These are phyloP conservation scores for Malus fusca DNA, from an alignment of 306 rosid genomes.

Conservation along the genomic window DNA sequence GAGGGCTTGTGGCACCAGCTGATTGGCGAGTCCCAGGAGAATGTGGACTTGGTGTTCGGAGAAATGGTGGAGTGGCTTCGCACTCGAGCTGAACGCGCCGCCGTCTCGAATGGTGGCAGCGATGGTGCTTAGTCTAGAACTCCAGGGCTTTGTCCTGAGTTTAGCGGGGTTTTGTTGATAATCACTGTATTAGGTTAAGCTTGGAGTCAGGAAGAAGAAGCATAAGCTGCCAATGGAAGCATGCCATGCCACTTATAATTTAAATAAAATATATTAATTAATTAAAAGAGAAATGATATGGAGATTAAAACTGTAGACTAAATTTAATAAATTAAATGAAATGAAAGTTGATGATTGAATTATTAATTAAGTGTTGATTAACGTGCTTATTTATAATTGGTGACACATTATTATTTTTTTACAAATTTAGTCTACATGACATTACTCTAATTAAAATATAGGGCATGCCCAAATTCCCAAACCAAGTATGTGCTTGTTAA, in stretches of 20 bases:
- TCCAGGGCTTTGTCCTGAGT: neutral
- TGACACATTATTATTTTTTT: too few species aligned
- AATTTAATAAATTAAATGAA: too few species aligned
- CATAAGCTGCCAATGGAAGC: slow-evolving; percentile 34
- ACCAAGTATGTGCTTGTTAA: too few species aligned
- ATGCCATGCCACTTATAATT: neutral
- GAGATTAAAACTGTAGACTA: too few species aligned
- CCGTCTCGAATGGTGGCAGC: neutral
- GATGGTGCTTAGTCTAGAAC: slow-evolving; percentile 19
- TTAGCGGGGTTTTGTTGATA: slow-evolving; percentile 15
- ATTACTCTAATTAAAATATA: too few species aligned
- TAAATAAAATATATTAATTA: too few species aligned
- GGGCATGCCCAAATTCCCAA: too few species aligned
- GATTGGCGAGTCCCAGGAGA: slow-evolving; percentile 53
- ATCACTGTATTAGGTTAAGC: neutral
- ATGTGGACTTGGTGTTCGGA: slow-evolving; percentile 61
- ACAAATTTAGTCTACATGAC: too few species aligned
- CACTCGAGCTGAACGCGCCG: slow-evolving; percentile 23
- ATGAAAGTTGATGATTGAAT: too few species aligned
- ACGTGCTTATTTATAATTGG: too few species aligned
- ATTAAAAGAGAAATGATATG: too few species aligned
- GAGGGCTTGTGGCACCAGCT: slow-evolving; percentile 91
- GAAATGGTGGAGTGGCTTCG: slow-evolving; percentile 71
- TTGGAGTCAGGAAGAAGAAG: neutral
- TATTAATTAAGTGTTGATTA: too few species aligned